Conservation (phyloP, 2,329 filamentous ascomycete species). For the Beauveria pseudobassiana region DNA sequence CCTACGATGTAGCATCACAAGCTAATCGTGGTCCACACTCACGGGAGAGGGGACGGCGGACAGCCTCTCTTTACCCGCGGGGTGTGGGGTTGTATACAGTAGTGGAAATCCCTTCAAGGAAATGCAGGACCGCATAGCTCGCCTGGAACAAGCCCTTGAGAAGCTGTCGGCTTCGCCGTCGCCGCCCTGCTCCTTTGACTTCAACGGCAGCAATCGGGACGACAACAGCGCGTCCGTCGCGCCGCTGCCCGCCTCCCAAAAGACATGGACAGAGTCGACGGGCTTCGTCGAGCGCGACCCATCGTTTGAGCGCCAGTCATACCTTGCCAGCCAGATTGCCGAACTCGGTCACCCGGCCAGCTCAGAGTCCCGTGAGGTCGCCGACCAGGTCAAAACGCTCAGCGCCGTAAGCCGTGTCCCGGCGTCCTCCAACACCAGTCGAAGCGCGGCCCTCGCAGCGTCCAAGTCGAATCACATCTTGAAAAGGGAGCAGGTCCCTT, state of each 20-base stretch:
- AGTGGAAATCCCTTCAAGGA: conserved; percentile 5
- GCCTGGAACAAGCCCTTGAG: conserved; percentile 12
- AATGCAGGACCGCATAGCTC: conserved; percentile 12
- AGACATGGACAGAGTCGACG: conserved; percentile 8
- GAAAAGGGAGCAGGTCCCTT: not conserved
- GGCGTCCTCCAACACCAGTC: not conserved
- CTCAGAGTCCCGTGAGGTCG: conserved; percentile 4
- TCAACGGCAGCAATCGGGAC: not conserved
- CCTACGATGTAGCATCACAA: not conserved
- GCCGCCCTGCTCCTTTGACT: not conserved
- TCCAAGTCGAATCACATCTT: not conserved
- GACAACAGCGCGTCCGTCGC: not conserved
- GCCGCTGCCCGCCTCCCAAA: conserved; percentile 1
- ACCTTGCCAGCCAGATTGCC: conserved; percentile 12
- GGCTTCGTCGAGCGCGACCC: conserved; percentile 13
- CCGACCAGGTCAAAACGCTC: conserved; percentile 9
- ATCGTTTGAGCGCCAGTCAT: conserved; percentile 13
- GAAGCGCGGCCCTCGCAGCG: not conserved
- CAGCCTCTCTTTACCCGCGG: too few species aligned
- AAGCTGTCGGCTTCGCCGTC: conserved; percentile 11
- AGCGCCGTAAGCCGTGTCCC: not conserved
- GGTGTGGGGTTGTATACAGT: not conserved
- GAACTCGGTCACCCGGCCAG: conserved; percentile 8
- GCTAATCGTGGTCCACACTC: not conserved
- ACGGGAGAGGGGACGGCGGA: not conserved